Conservation (phyloP, 2,329 filamentous ascomycete genomes). For the Stromatinia cepivora region DNA sequence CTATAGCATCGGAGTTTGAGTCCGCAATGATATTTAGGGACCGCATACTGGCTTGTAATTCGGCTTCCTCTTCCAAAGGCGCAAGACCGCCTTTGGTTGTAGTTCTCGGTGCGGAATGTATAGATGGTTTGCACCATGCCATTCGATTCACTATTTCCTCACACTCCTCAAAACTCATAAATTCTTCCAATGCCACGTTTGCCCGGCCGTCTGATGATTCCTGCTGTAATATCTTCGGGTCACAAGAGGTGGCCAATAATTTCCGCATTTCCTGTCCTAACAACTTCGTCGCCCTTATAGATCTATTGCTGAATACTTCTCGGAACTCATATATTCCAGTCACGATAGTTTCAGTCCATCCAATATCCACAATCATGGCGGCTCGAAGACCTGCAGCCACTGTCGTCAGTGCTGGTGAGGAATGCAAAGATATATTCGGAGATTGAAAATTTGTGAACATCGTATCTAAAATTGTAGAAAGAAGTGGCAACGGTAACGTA, state of each 20-base stretch:
- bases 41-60: conserved; percentile 43
- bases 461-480: conserved; percentile 73
- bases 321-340: conserved; percentile 90
- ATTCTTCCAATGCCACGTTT: conserved; percentile 25
- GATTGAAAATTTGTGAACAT: conserved; percentile 80
- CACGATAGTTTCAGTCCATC: conserved; percentile 86
- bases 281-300: conserved; percentile 70
- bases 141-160: conserved; percentile 76
- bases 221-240: conserved; percentile 36
- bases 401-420: conserved; percentile 70
- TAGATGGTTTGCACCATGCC: conserved; percentile 66
- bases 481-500: conserved; percentile 71
- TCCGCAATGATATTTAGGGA: conserved; percentile 32
- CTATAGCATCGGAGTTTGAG: conserved; percentile 28
- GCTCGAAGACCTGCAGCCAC: conserved; percentile 81
- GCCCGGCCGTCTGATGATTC: conserved; percentile 16
- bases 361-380: conserved; percentile 85
- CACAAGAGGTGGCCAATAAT: conserved; percentile 53
- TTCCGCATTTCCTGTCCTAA: conserved; percentile 70
- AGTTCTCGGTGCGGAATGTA: conserved; percentile 25
- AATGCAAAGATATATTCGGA: conserved; percentile 78
- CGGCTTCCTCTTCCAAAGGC: conserved; percentile 60
- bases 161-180: conserved; percentile 72
- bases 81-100: conserved; percentile 43
- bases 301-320: conserved; percentile 71